A percentile compares a stretch with the other conserved stretches of the same genome.
Evolutionary conservation across 805 yeast genomes (phyloP).

Genomic region (Zygosaccharomyces lentus): DNA sequence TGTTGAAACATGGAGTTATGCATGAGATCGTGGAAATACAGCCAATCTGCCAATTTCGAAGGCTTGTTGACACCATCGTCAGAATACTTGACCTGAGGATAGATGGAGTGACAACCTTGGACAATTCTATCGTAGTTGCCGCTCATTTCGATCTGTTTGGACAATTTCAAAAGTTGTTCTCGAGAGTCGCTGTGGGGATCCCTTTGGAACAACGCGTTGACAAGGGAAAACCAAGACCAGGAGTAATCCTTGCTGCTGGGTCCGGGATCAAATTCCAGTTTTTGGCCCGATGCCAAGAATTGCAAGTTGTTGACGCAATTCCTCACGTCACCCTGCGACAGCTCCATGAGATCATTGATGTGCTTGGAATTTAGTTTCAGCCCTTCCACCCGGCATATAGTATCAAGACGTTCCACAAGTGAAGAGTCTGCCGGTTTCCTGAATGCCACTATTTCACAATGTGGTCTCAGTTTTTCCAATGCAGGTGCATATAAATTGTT

Average conservation of each 20-base stretch:
- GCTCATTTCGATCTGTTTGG: constrained; percentile 44
- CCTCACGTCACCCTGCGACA: constrained; percentile 78
- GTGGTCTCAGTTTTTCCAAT: constrained; percentile 67
- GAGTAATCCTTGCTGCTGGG: constrained; percentile 51
- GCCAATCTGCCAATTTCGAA: constrained; percentile 65
- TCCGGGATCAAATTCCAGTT: constrained; percentile 17
- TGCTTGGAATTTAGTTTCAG: constrained; percentile 45
- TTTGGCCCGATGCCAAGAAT: constrained; percentile 39
- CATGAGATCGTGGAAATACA: constrained; percentile 63
- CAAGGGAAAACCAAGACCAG: constrained; percentile 62
- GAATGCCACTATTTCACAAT: constrained; percentile 68
- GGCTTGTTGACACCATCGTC: constrained; percentile 64
- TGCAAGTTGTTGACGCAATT: constrained; percentile 82
- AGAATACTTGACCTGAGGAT: constrained; percentile 55
- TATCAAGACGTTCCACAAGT: constrained; percentile 44
- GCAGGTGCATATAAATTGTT: constrained; percentile 78
- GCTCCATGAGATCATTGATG: constrained; percentile 60
- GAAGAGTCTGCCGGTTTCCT: constrained; percentile 50
- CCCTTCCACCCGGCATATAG: constrained; percentile 53
- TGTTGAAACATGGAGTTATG: constrained; percentile 38
- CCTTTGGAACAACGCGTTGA: constrained; percentile 57
- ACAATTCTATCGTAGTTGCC: constrained; percentile 59
- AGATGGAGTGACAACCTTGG: constrained; percentile 66
- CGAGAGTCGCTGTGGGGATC: constrained; percentile 43
- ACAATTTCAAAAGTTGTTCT: constrained; percentile 46